Conservation (phyloP, 352 stramenopile species). For the Phytopythium vexans region DNA sequence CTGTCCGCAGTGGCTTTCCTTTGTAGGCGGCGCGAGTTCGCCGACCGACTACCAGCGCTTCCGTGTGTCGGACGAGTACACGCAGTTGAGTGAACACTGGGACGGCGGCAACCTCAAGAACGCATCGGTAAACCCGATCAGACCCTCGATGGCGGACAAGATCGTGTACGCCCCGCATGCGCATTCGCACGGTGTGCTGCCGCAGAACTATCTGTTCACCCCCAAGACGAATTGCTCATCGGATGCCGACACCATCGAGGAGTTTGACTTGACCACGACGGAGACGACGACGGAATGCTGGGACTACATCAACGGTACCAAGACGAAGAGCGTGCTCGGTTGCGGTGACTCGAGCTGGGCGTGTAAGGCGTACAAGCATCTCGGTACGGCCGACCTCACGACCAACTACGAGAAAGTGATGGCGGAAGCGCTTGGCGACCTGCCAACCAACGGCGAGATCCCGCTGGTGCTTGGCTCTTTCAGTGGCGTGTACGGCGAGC, state of each 20-base stretch:
- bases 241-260: constrained; percentile 14
- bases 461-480: constrained; percentile 61
- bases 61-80: constrained; percentile 38
- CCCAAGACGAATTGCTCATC: constrained; percentile 38
- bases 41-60: constrained; percentile 33
- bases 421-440: constrained; percentile 34
- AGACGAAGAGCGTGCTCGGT: constrained; percentile 28
- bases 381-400: constrained; percentile 17
- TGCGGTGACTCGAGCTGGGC: constrained; percentile 36
- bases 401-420: constrained; percentile 41
- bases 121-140: constrained; percentile 39
- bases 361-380: constrained; percentile 43
- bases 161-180: constrained; percentile 65
- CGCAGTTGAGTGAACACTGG: constrained; percentile 41
- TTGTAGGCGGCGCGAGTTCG: constrained; percentile 52
- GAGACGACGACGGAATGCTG: constrained; percentile 29
- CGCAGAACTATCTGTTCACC: constrained; percentile 61
- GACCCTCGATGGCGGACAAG: constrained; percentile 44
- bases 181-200: constrained; percentile 47
- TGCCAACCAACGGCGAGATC: constrained; percentile 23
- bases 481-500: constrained; percentile 54
- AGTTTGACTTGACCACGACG: constrained; percentile 13
- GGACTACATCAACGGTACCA: constrained; percentile 37
- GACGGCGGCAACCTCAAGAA: constrained; percentile 67
- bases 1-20: constrained; percentile 66